Evolutionary conservation across 108 stramenopile species (phyloP).

Genomic region (Bacterosira constricta): DNA sequence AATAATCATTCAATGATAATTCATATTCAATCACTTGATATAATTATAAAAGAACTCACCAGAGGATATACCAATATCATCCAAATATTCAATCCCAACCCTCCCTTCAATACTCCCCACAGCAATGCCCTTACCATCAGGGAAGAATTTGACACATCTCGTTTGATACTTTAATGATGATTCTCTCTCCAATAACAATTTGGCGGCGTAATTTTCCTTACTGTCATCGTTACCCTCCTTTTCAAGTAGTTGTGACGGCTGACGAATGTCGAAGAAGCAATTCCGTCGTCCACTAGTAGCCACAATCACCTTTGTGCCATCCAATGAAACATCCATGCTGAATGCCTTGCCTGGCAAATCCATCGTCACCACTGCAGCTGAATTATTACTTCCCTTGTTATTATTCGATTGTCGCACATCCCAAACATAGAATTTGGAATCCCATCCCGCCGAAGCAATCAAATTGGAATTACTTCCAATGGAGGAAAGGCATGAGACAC

Average conservation of each 20-base stretch:
- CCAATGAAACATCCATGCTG: conserved; percentile 64
- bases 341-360: conserved; percentile 85
- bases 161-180: conserved; percentile 89
- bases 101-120: conserved; percentile 96
- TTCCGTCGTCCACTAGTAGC: conserved; percentile 66
- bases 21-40: conserved; percentile 4
- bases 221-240: neutral
- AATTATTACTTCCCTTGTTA: no score
- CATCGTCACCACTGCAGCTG: conserved; percentile 21
- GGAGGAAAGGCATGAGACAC: conserved; percentile 42
- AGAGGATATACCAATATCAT: conserved; percentile 61
- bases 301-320: conserved; percentile 57
- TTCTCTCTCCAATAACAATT: conserved; percentile 72
- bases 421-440: conserved; percentile 69
- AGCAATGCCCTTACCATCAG: conserved; percentile 79
- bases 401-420: conserved; percentile 53
- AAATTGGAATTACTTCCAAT: conserved; percentile 20
- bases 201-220: conserved; percentile 12
- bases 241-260: neutral
- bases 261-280: conserved; percentile 60
- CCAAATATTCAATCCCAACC: conserved; percentile 94
- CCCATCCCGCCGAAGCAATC: conserved; percentile 79
- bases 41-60: conserved; percentile 18
- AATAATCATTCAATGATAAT: neutral
- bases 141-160: conserved; percentile 81